These are phyloP conservation scores for Suillus spraguei DNA, from an alignment of 768 basidiomycete genomes.

Conservation along the genomic window DNA sequence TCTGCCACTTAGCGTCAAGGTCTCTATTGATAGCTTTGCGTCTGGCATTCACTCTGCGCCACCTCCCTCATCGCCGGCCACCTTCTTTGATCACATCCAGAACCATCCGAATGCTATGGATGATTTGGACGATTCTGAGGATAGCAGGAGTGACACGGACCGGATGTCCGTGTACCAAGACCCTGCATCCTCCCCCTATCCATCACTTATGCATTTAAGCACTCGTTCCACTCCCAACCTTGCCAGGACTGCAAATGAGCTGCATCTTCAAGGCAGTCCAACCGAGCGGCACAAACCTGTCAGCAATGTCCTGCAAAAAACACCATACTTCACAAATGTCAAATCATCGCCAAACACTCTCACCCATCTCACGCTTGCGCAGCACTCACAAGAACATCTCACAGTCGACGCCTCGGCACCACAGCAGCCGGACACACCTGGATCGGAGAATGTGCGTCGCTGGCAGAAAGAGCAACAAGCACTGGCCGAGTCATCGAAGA, in stretches of 20 bases:
- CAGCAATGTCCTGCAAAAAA: slow-evolving; percentile 47
- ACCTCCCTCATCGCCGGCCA: slow-evolving; percentile 63
- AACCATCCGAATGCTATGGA: slow-evolving; percentile 73
- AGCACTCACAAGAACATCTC: slow-evolving; percentile 47
- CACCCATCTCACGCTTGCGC: slow-evolving; percentile 35
- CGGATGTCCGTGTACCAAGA: slow-evolving; percentile 31
- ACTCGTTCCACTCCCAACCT: slow-evolving; percentile 75
- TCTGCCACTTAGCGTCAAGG: slow-evolving; percentile 41
- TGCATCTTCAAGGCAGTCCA: slow-evolving; percentile 35
- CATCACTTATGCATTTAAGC: slow-evolving; percentile 62
- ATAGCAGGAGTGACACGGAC: slow-evolving; percentile 42
- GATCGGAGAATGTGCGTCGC: slow-evolving; percentile 26
- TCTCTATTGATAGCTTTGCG: slow-evolving; percentile 46
- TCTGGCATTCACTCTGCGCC: slow-evolving; percentile 61
- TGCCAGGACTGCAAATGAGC: slow-evolving; percentile 41
- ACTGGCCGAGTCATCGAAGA: slow-evolving; percentile 59
- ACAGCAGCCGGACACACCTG: slow-evolving; percentile 20
- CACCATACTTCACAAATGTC: slow-evolving; percentile 51
- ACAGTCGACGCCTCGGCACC: slow-evolving; percentile 12
- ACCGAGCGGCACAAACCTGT: slow-evolving; percentile 51
- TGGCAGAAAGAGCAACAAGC: slow-evolving; percentile 36
- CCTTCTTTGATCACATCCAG: slow-evolving; percentile 78
- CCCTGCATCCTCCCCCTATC: slow-evolving; percentile 28
- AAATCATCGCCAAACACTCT: slow-evolving; percentile 36
- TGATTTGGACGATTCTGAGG: slow-evolving; percentile 64